Evolutionary conservation across 371 early-diverging fungal genomes (phyloP).

Genomic region (Rhizomucor pusillus): DNA sequence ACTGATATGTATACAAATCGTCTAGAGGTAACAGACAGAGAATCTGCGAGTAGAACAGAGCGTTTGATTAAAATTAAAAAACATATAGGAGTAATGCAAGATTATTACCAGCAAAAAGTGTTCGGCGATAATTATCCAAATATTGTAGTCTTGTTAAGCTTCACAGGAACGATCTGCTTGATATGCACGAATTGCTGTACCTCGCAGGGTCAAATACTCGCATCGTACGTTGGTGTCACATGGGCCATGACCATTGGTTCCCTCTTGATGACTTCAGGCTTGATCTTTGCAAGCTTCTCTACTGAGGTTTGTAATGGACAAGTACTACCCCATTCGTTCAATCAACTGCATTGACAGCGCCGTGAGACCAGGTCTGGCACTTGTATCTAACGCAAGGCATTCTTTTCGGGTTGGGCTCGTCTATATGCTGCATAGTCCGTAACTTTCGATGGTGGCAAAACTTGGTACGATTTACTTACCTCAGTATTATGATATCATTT

Average conservation of each 20-base stretch:
- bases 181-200: conserved; percentile 26
- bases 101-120: conserved; percentile 16
- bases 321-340: too few species aligned
- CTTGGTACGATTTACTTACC: too few species aligned
- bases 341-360: not conserved
- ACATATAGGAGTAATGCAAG: conserved; percentile 29
- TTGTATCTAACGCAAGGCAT: conserved; percentile 69
- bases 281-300: conserved; percentile 38
- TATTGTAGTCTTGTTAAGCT: conserved; percentile 28
- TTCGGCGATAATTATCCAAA: conserved; percentile 10
- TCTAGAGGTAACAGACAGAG: not conserved
- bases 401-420: conserved; percentile 62
- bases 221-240: conserved; percentile 20
- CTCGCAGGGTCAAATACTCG: conserved; percentile 25
- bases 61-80: too few species aligned
- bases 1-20: not conserved
- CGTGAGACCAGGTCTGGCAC: conserved; percentile 48
- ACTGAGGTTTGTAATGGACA: conserved; percentile 20
- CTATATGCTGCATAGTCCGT: conserved; percentile 32
- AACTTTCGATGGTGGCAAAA: not conserved
- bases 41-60: not conserved
- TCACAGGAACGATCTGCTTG: conserved; percentile 36
- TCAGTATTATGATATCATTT: too few species aligned
- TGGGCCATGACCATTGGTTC: conserved; percentile 23
- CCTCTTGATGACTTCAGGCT: conserved; percentile 19